These are phyloP conservation scores for Myrica gale DNA, from an alignment of 306 rosid species.

Conservation along the genomic window DNA sequence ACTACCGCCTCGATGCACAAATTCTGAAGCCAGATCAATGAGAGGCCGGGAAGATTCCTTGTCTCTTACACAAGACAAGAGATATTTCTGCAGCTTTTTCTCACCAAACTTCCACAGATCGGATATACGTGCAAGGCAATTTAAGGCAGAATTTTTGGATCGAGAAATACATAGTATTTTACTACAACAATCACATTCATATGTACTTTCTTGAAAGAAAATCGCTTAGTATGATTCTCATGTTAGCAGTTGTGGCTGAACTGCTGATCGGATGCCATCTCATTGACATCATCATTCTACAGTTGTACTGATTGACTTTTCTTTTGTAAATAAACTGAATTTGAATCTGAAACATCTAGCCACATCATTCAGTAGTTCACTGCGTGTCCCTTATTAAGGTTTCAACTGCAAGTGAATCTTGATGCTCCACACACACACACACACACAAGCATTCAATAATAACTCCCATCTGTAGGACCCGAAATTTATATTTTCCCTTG, in stretches of 20 bases:
- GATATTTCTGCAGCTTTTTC: slow-evolving; percentile 15
- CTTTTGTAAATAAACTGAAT: background rate
- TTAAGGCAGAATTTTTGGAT: background rate
- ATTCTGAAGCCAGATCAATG: slow-evolving; percentile 9
- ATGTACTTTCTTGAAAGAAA: background rate
- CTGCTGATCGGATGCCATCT: background rate
- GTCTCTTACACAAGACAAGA: slow-evolving; percentile 30
- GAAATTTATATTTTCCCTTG: slow-evolving; percentile 20
- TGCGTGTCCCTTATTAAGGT: background rate
- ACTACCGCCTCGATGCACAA: slow-evolving; percentile 9
- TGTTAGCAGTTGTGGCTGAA: background rate
- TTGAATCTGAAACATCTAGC: background rate
- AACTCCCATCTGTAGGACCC: background rate
- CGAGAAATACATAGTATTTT: background rate
- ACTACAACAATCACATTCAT: background rate
- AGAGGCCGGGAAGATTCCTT: slow-evolving; percentile 25
- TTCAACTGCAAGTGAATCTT: background rate
- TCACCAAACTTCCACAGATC: slow-evolving; percentile 17
- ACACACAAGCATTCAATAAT: background rate
- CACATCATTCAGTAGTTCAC: background rate
- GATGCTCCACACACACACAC: background rate
- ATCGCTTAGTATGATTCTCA: background rate
- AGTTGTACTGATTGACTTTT: background rate
- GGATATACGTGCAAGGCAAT: background rate
- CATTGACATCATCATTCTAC: background rate